Conservation (phyloP, 768 basidiomycete genomes). For the Lactarius pseudohatsudake region DNA sequence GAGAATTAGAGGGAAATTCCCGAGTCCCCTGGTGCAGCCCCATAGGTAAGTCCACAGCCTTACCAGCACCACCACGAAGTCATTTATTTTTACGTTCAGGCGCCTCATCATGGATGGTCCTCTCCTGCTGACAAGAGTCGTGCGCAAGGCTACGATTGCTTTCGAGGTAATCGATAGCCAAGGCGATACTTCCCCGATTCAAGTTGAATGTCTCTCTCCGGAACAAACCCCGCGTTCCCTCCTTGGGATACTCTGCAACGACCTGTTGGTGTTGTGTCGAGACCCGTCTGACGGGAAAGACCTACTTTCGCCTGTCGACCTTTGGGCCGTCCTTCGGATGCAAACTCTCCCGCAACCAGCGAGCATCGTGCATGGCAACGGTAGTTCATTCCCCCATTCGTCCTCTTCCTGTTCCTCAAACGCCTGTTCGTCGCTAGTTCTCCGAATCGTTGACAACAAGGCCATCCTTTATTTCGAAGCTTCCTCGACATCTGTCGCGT, state of each 20-base stretch:
- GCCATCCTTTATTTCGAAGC: conserved; percentile 89
- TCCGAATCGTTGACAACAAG: conserved; percentile 89
- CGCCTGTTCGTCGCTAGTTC: conserved; percentile 45
- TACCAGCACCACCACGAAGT: background rate
- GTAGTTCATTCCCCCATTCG: conserved; percentile 41
- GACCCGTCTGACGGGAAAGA: conserved; percentile 84
- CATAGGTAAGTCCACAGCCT: conserved; percentile 62
- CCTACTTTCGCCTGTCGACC: conserved; percentile 69
- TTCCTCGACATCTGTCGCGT: conserved; percentile 76
- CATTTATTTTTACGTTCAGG: conserved; percentile 40
- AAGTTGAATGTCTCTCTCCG: conserved; percentile 88
- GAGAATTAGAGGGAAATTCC: conserved; percentile 88
- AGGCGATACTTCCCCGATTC: conserved; percentile 76
- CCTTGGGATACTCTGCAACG: conserved; percentile 86
- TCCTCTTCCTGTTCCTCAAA: conserved; percentile 12
- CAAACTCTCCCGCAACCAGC: conserved; percentile 89
- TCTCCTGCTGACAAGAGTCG: conserved; percentile 83
- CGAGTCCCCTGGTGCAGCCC: conserved; percentile 96
- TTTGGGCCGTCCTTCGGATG: conserved; percentile 98
- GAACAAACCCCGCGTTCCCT: conserved; percentile 79
- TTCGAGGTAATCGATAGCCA: conserved; percentile 80
- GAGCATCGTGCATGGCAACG: conserved; percentile 85
- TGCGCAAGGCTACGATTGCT: conserved; percentile 77
- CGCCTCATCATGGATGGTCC: conserved; percentile 92
- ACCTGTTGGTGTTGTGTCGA: conserved; percentile 87